Base-by-base conservation (phyloP, 805 yeast species). In the Myxozyma mucilagina region DNA sequence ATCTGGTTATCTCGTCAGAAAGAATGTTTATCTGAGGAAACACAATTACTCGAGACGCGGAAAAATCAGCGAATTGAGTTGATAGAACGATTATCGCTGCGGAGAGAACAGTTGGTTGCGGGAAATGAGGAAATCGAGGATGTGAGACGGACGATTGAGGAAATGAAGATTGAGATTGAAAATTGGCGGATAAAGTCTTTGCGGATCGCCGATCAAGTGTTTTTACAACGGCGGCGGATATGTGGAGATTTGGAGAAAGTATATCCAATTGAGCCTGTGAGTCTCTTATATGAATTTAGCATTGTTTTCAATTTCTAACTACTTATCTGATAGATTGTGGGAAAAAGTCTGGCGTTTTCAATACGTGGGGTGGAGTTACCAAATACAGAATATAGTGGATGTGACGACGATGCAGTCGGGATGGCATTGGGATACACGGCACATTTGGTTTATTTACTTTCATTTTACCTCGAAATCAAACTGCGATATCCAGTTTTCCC, bases 401-500 rank as follows among this genome's bases (percentile, higher is more conserved):
- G 64, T 31, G 53, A 60, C 64, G 69, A 48, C 63, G 68, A 43
- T 60, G 63, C 48, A 29, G 39, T 75, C 61, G 66, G 74, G 8
- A 65, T 84, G 0, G 78, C 82, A n/a, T 69, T 82, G 31, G 84
- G 85, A 1, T 76, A 76, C 57, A 74, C 80, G 3, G 74, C 80
- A 1, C 80, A 80, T 35, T 67, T 83, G 3, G 75, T 81, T 4
- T 68, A 70, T 13, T 63, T 77, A 32, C 68, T 82, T 3, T 72
- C 84, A 4, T 63, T 65, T 24, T 80, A 82, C 58, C 70, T 83
- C 55, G 71, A 70, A 20, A 74, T 80, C 1, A 78, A 83, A 3
- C 68, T 83, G 43, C 75, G 84, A 45, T 83, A 82, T 62, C 85
- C 84, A 0, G 71, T 82, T 3, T 76, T 76, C 53, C 76, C 77